These are phyloP conservation scores for Paecilomyces niveus DNA, from an alignment of 2,329 filamentous ascomycete genomes.

Conservation along the genomic window DNA sequence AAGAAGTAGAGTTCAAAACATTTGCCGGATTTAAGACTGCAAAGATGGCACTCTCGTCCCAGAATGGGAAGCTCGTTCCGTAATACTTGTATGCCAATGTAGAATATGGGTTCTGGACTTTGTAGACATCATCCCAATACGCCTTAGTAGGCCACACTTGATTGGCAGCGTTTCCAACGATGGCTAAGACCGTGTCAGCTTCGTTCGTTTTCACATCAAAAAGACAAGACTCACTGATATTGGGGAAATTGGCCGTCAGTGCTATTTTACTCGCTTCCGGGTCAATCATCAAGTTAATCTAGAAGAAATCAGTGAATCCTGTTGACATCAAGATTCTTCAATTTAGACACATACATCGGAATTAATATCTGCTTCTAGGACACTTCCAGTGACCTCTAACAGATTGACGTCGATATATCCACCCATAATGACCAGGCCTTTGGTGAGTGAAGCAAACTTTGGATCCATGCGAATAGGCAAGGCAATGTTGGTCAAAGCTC, in stretches of 20 bases:
- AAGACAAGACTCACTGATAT: slow-evolving; percentile 21
- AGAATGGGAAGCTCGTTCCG: slow-evolving; percentile 35
- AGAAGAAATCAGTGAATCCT: not conserved
- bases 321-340: not conserved
- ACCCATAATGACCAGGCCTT: slow-evolving; percentile 45
- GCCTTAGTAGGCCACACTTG: slow-evolving; percentile 35
- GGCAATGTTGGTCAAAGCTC: slow-evolving; percentile 45
- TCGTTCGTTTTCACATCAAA: too few relatives aligned
- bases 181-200: slow-evolving; percentile 9
- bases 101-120: slow-evolving; percentile 32
- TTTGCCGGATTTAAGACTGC: slow-evolving; percentile 29
- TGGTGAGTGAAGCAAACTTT: slow-evolving; percentile 39
- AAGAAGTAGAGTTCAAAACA: slow-evolving; percentile 29
- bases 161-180: slow-evolving; percentile 44
- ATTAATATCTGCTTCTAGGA: slow-evolving; percentile 19
- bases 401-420: slow-evolving; percentile 41
- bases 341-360: slow-evolving; percentile 11
- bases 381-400: slow-evolving; percentile 19
- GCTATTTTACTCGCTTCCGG: slow-evolving; percentile 46
- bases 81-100: slow-evolving; percentile 33
- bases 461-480: slow-evolving; percentile 41
- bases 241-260: slow-evolving; percentile 41
- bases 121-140: slow-evolving; percentile 32
- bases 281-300: slow-evolving; percentile 46
- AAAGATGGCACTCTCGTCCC: slow-evolving; percentile 42